Evolutionary conservation across 176 grass and related monocot genomes (phyloP), one percentile per base, ranked within the genome.

Genomic region (Aegilops bicornis): DNA sequence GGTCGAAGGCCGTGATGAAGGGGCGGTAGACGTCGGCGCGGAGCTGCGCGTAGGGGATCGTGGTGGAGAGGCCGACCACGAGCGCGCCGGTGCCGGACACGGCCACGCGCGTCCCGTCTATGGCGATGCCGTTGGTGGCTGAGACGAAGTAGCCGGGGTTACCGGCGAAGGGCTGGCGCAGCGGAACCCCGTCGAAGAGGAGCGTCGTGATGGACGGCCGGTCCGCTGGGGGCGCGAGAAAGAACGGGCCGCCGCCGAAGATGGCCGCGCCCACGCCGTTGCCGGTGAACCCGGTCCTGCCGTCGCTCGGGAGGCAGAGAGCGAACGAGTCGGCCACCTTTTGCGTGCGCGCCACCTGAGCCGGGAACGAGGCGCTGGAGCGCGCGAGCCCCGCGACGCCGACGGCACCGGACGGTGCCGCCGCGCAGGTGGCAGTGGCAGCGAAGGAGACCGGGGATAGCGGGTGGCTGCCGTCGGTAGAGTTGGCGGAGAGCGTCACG

Each of bases 231-330:
- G 80, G 73, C 8, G 78, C 65, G 37, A 93, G 76, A 64, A 65
- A 85, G 64, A 88, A 31, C 25, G 89, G 86, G 0, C 88, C 86
- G 2, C 79, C 86, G 19, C 93, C 95, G 42, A 98, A 91, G 82
- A 93, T 93, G 0, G 89, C 93, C 6, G 89, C 89, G n/a, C 95
- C 88, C 16, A 37, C 0, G 77, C 82, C 76, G n/a, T 48, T 48
- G 40, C 68, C 68, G 68, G 1, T 70, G 33, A 70, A 70, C 19
- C 68, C 68, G 19, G 33, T 70, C 68, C 66, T 29, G 32, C 69
- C 64, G 30, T 43, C 83, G 73, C 95, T 83, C 10, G 93, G 95
- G 83, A 98, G 95, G 82, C 95, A 95, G 60, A 98, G 88, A 11
- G 73, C 85, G 64, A 98, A 95, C 47, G 72, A 81, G 56, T 79